Conservation (phyloP, 2,329 filamentous ascomycete genomes). For the Triangularia verruculosa region DNA sequence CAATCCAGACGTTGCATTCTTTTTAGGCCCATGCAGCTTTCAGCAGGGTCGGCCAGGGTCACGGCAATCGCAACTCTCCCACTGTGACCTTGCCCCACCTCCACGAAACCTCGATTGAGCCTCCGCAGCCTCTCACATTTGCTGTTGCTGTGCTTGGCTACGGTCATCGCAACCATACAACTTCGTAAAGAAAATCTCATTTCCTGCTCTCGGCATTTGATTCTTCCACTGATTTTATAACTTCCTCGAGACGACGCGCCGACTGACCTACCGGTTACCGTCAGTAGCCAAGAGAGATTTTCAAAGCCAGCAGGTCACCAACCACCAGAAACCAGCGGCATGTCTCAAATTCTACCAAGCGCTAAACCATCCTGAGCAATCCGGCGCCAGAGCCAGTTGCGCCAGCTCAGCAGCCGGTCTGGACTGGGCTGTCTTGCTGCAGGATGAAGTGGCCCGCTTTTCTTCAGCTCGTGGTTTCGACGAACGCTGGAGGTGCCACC, state of each 20-base stretch:
- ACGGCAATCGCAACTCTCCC: constrained; percentile 11
- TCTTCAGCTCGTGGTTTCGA: constrained; percentile 2
- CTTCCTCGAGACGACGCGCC: neutral
- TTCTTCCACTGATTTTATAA: too few species aligned
- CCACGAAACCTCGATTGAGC: neutral
- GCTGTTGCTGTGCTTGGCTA: neutral
- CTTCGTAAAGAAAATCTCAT: neutral
- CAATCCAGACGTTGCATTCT: neutral
- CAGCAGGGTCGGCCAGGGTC: constrained; percentile 19
- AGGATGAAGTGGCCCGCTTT: neutral
- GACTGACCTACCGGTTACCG: neutral
- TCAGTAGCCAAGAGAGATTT: neutral
- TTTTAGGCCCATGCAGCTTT: constrained; percentile 10
- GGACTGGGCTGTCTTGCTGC: neutral
- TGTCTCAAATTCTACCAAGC: neutral
- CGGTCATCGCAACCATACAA: neutral
- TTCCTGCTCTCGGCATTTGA: neutral
- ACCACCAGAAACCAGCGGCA: neutral
- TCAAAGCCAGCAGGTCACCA: neutral
- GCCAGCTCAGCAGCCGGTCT: neutral
- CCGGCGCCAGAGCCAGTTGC: neutral
- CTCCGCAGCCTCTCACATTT: neutral
- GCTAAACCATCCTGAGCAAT: constrained; percentile 4
- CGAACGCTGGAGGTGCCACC: neutral
- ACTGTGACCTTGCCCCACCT: neutral